Percentiles rank a stretch among this genome's conserved stretches.
These are phyloP conservation scores for Plicaturopsis crispa DNA, from an alignment of 768 basidiomycete species.

Conservation along the genomic window DNA sequence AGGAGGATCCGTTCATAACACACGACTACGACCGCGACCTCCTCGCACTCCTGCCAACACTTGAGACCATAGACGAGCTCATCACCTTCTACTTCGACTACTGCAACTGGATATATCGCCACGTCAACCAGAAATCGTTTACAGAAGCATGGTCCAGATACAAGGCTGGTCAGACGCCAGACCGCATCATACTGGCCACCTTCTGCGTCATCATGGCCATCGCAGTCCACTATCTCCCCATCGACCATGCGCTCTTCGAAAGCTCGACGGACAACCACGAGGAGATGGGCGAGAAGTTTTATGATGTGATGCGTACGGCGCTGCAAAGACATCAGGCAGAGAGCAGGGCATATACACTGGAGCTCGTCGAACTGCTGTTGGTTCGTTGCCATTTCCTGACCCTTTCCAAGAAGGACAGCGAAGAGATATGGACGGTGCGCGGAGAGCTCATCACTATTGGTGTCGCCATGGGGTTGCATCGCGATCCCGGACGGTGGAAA, in stretches of 20 bases:
- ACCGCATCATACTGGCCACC: slow-evolving; percentile 64
- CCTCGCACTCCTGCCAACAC: slow-evolving; percentile 52
- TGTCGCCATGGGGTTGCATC: slow-evolving; percentile 79
- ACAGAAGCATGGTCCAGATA: slow-evolving; percentile 63
- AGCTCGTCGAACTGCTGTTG: slow-evolving; percentile 69
- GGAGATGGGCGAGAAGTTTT: slow-evolving; percentile 59
- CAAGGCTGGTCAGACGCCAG: slow-evolving; percentile 57
- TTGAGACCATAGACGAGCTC: slow-evolving; percentile 66
- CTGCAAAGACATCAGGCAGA: slow-evolving; percentile 57
- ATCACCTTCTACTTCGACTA: slow-evolving; percentile 77
- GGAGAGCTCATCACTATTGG: slow-evolving; percentile 70
- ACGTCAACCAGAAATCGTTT: slow-evolving; percentile 62
- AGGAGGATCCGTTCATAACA: slow-evolving; percentile 35
- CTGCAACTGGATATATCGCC: slow-evolving; percentile 83
- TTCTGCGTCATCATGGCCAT: slow-evolving; percentile 72
- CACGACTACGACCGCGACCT: slow-evolving; percentile 70
- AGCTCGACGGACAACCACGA: slow-evolving; percentile 43
- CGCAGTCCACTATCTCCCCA: slow-evolving; percentile 64
- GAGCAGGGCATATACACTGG: slow-evolving; percentile 53
- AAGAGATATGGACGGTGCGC: slow-evolving; percentile 73
- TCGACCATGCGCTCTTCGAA: slow-evolving; percentile 54
- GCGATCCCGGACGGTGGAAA: slow-evolving; percentile 76
- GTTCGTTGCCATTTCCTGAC: slow-evolving; percentile 67
- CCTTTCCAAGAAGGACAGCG: slow-evolving; percentile 65
- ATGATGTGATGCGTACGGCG: slow-evolving; percentile 59